Evolutionary conservation across 768 basidiomycete species (phyloP).

Genomic region (Boletus rex-veris): DNA sequence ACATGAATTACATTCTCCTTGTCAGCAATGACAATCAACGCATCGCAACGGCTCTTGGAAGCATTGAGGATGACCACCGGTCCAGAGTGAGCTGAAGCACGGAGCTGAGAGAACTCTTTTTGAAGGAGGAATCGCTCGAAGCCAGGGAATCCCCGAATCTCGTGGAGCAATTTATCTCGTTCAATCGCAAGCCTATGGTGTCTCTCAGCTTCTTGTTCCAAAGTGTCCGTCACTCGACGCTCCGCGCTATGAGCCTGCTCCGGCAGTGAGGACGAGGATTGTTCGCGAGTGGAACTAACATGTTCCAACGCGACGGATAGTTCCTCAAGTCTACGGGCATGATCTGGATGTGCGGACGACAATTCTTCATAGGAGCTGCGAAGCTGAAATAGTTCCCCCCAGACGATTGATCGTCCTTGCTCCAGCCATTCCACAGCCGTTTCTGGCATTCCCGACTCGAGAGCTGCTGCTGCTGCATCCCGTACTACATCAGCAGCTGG

Average conservation of each 20-base stretch:
- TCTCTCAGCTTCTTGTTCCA: not conserved
- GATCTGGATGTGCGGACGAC: not conserved
- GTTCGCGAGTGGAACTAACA: not conserved
- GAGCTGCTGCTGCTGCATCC: slow-evolving; percentile 8
- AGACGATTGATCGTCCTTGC: slow-evolving; percentile 15
- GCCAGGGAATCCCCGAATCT: not conserved
- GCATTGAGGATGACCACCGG: not conserved
- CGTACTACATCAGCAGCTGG: not conserved
- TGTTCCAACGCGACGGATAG: slow-evolving; percentile 1
- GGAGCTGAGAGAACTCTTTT: not conserved
- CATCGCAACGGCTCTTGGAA: slow-evolving; percentile 31
- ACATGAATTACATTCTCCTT: slow-evolving; percentile 1
- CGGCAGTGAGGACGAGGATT: not conserved
- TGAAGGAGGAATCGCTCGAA: slow-evolving; percentile 6
- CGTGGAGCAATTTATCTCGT: not conserved
- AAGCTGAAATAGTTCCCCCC: slow-evolving; percentile 12
- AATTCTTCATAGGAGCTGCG: slow-evolving; percentile 7
- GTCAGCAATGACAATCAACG: slow-evolving; percentile 10
- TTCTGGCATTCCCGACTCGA: not conserved
- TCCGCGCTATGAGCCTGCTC: not conserved
- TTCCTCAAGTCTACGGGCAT: not conserved
- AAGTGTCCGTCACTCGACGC: not conserved
- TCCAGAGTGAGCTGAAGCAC: not conserved
- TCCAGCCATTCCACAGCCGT: slow-evolving; percentile 18
- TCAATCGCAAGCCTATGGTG: slow-evolving; percentile 5